Base-by-base conservation (phyloP, 768 basidiomycete species). In the Cyathus striatus region DNA sequence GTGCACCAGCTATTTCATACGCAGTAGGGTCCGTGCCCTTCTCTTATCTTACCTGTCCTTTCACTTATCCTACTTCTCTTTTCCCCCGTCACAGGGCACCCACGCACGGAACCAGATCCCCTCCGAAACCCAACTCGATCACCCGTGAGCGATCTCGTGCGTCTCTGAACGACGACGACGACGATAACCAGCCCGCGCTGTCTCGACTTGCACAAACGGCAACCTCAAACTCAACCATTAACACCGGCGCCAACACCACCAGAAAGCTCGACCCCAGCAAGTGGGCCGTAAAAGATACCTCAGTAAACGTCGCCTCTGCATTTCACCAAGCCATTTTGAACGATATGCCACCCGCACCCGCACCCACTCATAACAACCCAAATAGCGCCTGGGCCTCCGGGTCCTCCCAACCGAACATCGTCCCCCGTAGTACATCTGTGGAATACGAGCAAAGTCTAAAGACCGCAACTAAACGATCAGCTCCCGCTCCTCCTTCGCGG, bases 231-330 rank as follows among this genome's bases (percentile, higher is more conserved):
- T 40, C 48, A 13, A 37, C 35, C 35, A 67, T 65, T 57, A 74
- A 60, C 55, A 72, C 58, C 53, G 60, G 63, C 36, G 64, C 66
- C 13, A 73, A 73, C n/a, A 32, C 30, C 30, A n/a, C n/a, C n/a
- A n/a, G n/a, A n/a, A n/a, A n/a, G n/a, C n/a, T n/a, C n/a, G 70
- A 81, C 40, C 87, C 88, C 32, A 74, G 80, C 53, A 79, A 71
- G 71, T 86, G 83, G 83, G 58, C 60, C 45, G 78, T 88, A 46
- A 85, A 85, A 54, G 87, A 89, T 62, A 92, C 90, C 35, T 83
- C 88, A 16, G 90, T 92, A 40, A 86, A 89, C 62, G 83, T 90
- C 54, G 90, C 89, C 7, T 76, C 78, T 53, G 90, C 90, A 23
- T 86, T 93, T 56, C 68, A 72, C 50, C 80, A 83, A 59, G 90